A percentile compares a stretch with the other conserved stretches of the same genome.
Conservation (phyloP, 2,329 filamentous ascomycete species). For the Microdochium nivale region DNA sequence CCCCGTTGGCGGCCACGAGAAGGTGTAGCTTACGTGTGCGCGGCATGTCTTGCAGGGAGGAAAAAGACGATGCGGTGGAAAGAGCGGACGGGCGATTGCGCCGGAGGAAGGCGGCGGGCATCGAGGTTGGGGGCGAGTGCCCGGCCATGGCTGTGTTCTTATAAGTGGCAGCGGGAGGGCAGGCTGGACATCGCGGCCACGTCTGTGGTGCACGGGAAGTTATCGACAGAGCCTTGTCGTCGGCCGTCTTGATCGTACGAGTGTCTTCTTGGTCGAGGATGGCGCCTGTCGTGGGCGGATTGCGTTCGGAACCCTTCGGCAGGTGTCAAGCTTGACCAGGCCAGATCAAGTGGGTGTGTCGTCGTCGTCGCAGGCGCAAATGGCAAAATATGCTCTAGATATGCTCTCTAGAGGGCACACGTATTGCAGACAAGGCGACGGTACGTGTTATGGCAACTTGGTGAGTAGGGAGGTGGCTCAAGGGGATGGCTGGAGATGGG, state of each 20-base stretch:
- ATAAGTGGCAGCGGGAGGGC: neutral
- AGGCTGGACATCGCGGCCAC: neutral
- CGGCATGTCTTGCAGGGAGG: constrained; percentile 27
- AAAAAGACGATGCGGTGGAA: constrained; percentile 15
- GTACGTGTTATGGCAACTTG: no score
- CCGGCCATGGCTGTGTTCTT: neutral
- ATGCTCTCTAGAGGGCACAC: no score
- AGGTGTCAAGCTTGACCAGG: no score
- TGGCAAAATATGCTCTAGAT: no score
- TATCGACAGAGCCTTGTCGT: no score
- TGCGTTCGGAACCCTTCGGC: no score
- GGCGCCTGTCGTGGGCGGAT: no score
- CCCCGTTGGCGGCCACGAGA: constrained; percentile 57
- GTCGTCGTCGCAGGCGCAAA: no score
- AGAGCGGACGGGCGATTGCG: neutral
- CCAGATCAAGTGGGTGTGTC: no score
- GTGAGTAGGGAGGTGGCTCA: neutral
- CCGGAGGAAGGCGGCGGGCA: neutral
- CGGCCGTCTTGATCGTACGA: no score
- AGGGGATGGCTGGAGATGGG: neutral
- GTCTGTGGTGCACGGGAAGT: neutral
- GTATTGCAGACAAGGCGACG: no score
- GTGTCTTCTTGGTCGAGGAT: no score
- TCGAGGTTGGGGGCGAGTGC: neutral
- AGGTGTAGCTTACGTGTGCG: constrained; percentile 44